Conservation (phyloP, 306 rosid species). For the Rosa multiflora region DNA sequence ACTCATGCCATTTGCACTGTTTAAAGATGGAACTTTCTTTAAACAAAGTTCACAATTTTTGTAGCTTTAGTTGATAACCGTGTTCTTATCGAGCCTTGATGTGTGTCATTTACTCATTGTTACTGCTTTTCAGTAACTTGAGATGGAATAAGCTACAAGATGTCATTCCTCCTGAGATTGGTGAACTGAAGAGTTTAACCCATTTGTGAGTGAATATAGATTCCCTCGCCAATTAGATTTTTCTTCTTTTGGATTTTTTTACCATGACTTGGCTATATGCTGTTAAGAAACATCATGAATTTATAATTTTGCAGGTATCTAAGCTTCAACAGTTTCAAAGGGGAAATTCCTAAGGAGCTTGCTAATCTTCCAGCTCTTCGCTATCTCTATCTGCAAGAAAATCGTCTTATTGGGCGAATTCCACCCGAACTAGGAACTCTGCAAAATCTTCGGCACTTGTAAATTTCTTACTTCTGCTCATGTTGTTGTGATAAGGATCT, state of each 20-base stretch:
- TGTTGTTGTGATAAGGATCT: conserved; percentile 14
- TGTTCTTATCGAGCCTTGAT: not conserved
- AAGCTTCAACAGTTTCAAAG: conserved; percentile 96
- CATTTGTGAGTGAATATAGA: conserved; percentile 70
- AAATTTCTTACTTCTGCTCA: conserved; percentile 14
- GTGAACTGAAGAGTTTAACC: conserved; percentile 91
- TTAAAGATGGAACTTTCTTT: not conserved
- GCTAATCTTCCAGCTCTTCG: conserved; percentile 95
- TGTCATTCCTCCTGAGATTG: conserved; percentile 93
- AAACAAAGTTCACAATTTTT: not conserved
- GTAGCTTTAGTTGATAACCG: not conserved
- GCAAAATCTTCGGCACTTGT: conserved; percentile 89
- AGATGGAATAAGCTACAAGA: conserved; percentile 99
- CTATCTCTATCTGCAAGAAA: conserved; percentile 90
- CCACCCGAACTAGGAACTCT: conserved; percentile 95
- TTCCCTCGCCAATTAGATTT: conserved; percentile 10
- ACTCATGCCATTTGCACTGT: not conserved
- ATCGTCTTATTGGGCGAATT: conserved; percentile 80
- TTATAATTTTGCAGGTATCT: conserved; percentile 56
- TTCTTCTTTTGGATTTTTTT: not conserved
- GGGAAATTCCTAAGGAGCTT: conserved; percentile 93
- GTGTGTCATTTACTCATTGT: not conserved
- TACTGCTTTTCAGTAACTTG: conserved; percentile 63
- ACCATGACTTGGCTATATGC: conserved; percentile 10
- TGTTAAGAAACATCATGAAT: conserved; percentile 3